These are phyloP conservation scores for Vigna mungo DNA, from an alignment of 306 rosid genomes.

Conservation along the genomic window DNA sequence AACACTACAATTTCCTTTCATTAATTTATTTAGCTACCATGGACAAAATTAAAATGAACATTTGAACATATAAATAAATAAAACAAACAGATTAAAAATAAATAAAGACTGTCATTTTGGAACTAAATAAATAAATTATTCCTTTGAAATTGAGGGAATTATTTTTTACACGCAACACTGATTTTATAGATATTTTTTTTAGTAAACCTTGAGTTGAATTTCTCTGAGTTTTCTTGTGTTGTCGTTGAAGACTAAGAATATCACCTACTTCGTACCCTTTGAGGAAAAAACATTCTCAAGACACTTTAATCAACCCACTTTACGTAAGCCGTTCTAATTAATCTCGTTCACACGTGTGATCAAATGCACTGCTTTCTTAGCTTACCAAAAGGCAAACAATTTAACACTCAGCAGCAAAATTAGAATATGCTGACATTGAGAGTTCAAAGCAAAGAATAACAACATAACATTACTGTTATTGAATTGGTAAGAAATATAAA, in stretches of 20 bases:
- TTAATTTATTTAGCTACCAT: neutral
- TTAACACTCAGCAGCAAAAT: neutral
- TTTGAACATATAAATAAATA: too few species aligned
- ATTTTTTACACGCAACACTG: neutral
- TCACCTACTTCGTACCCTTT: neutral
- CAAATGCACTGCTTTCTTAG: neutral
- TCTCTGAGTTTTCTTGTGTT: too few species aligned
- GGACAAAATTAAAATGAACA: too few species aligned
- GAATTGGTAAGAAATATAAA: too few species aligned
- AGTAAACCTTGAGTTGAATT: neutral
- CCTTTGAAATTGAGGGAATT: too few species aligned
- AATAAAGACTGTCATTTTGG: too few species aligned
- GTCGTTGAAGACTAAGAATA: neutral
- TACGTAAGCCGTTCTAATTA: neutral
- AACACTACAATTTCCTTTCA: too few species aligned
- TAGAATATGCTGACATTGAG: neutral
- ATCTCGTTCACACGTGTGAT: conserved; percentile 8
- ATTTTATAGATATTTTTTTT: neutral
- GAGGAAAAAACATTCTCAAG: neutral
- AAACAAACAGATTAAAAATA: too few species aligned
- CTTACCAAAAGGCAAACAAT: neutral
- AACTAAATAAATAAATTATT: too few species aligned
- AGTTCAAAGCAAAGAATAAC: neutral
- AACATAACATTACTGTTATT: too few species aligned
- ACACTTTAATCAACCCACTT: neutral